Percentiles rank a stretch among this genome's conserved stretches.
These are phyloP conservation scores for Raffaelea albimanens DNA, from an alignment of 2,329 filamentous ascomycete genomes.

Conservation along the genomic window DNA sequence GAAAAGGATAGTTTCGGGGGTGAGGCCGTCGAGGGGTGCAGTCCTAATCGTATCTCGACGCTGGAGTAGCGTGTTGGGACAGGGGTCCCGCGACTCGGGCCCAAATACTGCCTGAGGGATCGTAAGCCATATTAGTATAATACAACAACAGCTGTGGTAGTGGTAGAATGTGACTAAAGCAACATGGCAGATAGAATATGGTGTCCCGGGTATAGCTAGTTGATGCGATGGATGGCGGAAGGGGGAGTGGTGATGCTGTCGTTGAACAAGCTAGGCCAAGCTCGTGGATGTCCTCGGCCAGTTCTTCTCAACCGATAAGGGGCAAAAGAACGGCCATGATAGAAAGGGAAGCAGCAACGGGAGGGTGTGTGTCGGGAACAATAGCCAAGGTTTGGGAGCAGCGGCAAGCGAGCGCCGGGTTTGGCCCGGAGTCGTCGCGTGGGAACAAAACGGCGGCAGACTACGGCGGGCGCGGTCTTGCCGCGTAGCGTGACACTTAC, in stretches of 20 bases:
- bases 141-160: conserved; percentile 4
- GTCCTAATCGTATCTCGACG: neutral
- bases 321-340: no score
- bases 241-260: no score
- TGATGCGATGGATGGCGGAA: no score
- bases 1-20: conserved; percentile 8
- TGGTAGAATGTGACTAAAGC: neutral
- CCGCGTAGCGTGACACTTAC: neutral
- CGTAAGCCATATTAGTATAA: conserved; percentile 13
- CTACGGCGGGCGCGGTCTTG: neutral
- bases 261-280: neutral
- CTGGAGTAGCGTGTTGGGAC: neutral
- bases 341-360: no score
- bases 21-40: neutral
- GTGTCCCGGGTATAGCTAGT: neutral
- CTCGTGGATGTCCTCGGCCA: neutral
- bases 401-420: neutral
- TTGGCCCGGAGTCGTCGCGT: no score
- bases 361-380: no score
- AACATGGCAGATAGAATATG: neutral
- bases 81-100: conserved; percentile 3
- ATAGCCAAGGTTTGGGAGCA: no score
- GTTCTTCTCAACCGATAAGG: no score
- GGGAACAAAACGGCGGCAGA: neutral
- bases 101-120: neutral